Evolutionary conservation across 208 protist genomes (phyloP).

Genomic region (Acanthamoeba healyi): DNA sequence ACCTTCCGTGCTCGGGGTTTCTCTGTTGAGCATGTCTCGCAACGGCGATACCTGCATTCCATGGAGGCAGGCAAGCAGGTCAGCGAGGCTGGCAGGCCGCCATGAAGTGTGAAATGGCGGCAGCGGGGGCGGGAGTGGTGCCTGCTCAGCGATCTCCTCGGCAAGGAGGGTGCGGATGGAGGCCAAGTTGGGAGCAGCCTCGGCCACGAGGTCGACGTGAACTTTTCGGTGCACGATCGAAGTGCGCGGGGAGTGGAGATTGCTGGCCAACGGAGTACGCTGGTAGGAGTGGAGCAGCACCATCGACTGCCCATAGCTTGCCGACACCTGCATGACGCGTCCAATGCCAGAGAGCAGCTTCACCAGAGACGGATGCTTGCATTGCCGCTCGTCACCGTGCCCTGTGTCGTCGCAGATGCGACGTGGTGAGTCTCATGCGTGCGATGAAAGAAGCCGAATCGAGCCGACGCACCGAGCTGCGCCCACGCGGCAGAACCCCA

Average conservation of each 20-base stretch:
- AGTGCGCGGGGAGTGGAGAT: background rate
- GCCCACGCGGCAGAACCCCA: slow-evolving; percentile 58
- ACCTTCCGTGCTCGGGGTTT: background rate
- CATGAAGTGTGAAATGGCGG: no score
- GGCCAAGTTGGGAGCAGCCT: slow-evolving; percentile 48
- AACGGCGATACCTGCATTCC: background rate
- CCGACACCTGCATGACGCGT: slow-evolving; percentile 22
- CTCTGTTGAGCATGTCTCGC: background rate
- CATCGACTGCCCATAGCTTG: slow-evolving; percentile 43
- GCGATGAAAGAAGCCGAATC: background rate
- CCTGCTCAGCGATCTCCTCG: slow-evolving; percentile 9
- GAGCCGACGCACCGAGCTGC: slow-evolving; percentile 1
- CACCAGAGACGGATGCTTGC: slow-evolving; percentile 27
- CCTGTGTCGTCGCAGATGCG: no score
- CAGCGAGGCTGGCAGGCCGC: no score
- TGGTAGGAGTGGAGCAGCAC: background rate
- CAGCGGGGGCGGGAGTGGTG: background rate
- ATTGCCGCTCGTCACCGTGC: slow-evolving; percentile 50
- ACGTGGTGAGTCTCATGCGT: no score
- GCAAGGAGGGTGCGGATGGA: slow-evolving; percentile 28
- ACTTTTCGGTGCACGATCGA: background rate
- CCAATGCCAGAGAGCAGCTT: background rate
- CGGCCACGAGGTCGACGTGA: slow-evolving; percentile 54
- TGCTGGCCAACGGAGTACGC: background rate
- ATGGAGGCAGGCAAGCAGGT: no score